A percentile compares a stretch with the other conserved stretches of the same genome.
Evolutionary conservation across 192 early-diverging fungal species (phyloP).

Genomic region (Gryganskiella cystojenkinii): DNA sequence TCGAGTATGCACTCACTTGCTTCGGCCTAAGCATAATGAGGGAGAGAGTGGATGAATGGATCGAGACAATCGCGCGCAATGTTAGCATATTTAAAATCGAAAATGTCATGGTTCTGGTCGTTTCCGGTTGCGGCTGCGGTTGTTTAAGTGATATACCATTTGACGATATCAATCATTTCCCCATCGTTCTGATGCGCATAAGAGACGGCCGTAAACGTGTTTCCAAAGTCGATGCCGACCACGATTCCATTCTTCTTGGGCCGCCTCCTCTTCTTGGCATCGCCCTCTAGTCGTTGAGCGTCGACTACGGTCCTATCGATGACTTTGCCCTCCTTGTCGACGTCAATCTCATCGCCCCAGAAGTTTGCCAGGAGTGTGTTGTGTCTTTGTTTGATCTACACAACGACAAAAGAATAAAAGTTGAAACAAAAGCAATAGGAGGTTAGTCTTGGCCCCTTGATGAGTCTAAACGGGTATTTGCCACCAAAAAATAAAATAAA

Average conservation of each 20-base stretch:
- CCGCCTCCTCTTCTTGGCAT: background rate
- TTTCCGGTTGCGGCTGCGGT: no score
- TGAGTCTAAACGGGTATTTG: background rate
- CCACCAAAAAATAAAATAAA: background rate
- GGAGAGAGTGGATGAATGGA: background rate
- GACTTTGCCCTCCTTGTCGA: slow-evolving; percentile 24
- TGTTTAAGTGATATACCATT: no score
- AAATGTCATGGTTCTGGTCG: no score
- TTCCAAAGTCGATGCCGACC: slow-evolving; percentile 40
- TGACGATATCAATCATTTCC: slow-evolving; percentile 49
- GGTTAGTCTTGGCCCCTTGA: background rate
- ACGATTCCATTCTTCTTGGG: slow-evolving; percentile 28
- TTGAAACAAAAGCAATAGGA: background rate
- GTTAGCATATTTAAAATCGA: background rate
- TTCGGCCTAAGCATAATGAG: slow-evolving; percentile 15
- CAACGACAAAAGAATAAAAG: background rate
- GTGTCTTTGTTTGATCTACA: slow-evolving; percentile 15
- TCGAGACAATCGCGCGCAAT: background rate
- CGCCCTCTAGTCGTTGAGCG: background rate
- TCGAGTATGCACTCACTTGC: slow-evolving; percentile 20
- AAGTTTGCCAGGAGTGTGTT: slow-evolving; percentile 32
- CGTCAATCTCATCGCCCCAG: slow-evolving; percentile 25
- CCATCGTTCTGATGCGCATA: slow-evolving; percentile 37
- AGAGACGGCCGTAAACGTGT: slow-evolving; percentile 35
- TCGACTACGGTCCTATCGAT: background rate